phyloP scores from a whole-genome alignment of 768 basidiomycete genomes.

The Rhizopogon vinicolor region DNA sequence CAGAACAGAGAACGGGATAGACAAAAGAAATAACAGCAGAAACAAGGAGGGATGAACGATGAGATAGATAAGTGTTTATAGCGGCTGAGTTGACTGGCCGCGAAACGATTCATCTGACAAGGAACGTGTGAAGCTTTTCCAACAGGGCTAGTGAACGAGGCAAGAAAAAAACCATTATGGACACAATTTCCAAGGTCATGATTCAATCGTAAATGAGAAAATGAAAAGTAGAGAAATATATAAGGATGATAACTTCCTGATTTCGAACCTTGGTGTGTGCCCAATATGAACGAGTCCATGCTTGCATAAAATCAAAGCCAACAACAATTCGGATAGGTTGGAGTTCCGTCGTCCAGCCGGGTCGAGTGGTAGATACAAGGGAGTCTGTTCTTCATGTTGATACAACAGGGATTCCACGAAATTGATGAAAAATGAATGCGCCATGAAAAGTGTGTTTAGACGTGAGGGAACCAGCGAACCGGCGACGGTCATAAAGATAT shows the following conservation, averaged over 20 bases:
- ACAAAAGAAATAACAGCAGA: not conserved
- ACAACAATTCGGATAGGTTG: constrained; percentile 22
- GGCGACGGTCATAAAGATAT: constrained; percentile 1
- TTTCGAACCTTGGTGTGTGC: not conserved
- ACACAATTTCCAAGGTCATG: not conserved
- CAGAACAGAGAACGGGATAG: constrained; percentile 1
- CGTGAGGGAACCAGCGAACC: constrained; percentile 10
- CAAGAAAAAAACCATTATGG: not conserved
- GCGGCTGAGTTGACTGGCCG: not conserved
- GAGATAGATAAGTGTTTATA: not conserved
- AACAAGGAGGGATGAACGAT: not conserved
- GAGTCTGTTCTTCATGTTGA: constrained; percentile 21
- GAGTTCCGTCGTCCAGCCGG: constrained; percentile 16
- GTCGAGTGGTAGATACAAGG: constrained; percentile 28
- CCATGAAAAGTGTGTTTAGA: constrained; percentile 9
- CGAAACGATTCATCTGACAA: not conserved
- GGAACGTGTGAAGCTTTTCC: not conserved
- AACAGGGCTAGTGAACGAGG: not conserved
- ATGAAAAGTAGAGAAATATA: not conserved
- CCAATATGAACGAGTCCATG: constrained; percentile 15
- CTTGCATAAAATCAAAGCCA: constrained; percentile 22
- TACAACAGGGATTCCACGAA: constrained; percentile 19
- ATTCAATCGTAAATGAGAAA: not conserved
- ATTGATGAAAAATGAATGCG: constrained; percentile 23
- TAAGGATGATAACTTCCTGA: constrained; percentile 6